Base-by-base conservation (phyloP, 2,329 filamentous ascomycete genomes). In the Biscogniauxia mediterranea region DNA sequence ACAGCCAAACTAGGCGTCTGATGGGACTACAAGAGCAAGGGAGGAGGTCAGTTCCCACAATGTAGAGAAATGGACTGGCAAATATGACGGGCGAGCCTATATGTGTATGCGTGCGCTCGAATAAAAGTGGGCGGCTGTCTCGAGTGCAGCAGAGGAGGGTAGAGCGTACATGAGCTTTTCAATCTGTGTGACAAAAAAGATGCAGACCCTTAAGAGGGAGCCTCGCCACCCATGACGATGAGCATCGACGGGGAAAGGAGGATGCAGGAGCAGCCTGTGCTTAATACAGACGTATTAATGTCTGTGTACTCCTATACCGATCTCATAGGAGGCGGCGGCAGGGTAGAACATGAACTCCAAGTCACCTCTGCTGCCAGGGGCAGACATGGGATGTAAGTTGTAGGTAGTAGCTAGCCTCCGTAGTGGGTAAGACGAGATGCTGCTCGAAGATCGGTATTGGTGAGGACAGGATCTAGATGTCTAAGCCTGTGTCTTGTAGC, bases 1-100 rank as follows among this genome's bases (percentile, higher is more conserved):
- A 66, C 51, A 66, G 63, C 62, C 57, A 63, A 55, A 60, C 59
- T 64, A 67, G 60, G 51, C 55, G 57, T 66, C 60, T 63, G 69
- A 60, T 69, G 66, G 66, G 63, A 69, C 63, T 70, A 72, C 72
- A 69, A 64, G 71, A 70, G 70, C 70, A 73, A 70, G 50, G 60
- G 62, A 60, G 59, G 66, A 65, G 64, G 71, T 68, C 68, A 68
- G 59, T 46, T 60, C 68, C 66, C 64, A 67, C 58, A 67, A 64
- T 64, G 50, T 60, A 63, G 71, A 68, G 62, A 70, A 69, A 69
- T 71, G 70, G 66, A 68, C 64, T 62, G 60, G 62, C 56, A 55
- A 66, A 61, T 64, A 69, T 61, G 66, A 57, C 55, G 69, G 66
- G 67, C 64, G 66, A 60, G 70, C 71, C 71, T 73, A 75, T 75